Conservation (phyloP, 2,329 filamentous ascomycete species). For the Stemphylium beticola region DNA sequence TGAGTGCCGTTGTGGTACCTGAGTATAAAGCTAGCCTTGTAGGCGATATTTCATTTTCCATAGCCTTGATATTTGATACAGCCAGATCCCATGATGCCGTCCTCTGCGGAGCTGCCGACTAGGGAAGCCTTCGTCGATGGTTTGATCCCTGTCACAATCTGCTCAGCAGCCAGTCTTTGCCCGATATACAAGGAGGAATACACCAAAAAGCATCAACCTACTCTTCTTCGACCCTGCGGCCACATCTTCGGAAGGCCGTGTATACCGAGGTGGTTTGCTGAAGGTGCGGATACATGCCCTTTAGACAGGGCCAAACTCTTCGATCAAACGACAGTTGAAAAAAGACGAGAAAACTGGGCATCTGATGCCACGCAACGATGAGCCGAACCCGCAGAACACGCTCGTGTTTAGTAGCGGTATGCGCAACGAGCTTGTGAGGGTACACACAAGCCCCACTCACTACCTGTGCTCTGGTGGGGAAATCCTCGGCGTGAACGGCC, state of each 20-base stretch:
- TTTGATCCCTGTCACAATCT: constrained; percentile 1
- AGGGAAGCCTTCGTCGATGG: background rate
- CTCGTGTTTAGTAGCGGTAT: background rate
- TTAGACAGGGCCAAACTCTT: constrained; percentile 5
- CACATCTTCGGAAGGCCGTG: constrained; percentile 22
- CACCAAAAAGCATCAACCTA: background rate
- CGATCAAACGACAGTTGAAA: background rate
- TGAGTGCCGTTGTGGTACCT: background rate
- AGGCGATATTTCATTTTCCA: background rate
- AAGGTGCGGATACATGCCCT: background rate
- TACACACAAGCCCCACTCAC: background rate
- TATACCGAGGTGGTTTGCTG: constrained; percentile 8
- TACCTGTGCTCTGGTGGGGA: constrained; percentile 2
- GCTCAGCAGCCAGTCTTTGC: constrained; percentile 10
- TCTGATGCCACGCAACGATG: background rate
- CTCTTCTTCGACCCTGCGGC: constrained; percentile 13
- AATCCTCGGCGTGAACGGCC: constrained; percentile 7
- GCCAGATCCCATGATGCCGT: background rate
- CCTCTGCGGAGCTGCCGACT: background rate
- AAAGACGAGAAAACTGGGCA: background rate
- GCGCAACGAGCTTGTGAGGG: background rate
- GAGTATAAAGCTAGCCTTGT: background rate
- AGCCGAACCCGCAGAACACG: background rate
- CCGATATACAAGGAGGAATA: constrained; percentile 16
- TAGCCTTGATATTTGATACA: background rate